Evolutionary conservation across 176 grass and related monocot species (phyloP).

Genomic region (Urochloa ruziziensis): DNA sequence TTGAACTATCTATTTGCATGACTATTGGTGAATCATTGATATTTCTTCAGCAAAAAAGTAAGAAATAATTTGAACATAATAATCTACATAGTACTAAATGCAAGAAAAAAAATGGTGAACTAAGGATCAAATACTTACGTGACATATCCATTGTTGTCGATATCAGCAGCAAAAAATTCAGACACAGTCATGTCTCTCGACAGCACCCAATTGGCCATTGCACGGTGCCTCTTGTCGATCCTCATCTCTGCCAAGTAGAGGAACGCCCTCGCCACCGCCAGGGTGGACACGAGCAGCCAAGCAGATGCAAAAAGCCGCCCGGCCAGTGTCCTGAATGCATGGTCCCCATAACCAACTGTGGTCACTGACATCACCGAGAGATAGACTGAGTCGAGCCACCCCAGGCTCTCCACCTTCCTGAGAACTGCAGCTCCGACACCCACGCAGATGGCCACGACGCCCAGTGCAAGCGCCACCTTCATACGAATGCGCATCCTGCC

Average conservation of each 20-base stretch:
- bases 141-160: constrained; percentile 89
- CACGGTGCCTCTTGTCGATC: constrained; percentile 88
- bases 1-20: background rate
- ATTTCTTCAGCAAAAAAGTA: background rate
- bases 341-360: constrained; percentile 87
- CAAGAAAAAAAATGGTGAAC: background rate
- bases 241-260: constrained; percentile 92
- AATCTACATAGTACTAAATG: background rate
- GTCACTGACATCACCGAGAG: constrained; percentile 93
- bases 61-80: background rate
- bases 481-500: constrained; percentile 89
- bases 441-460: constrained; percentile 64
- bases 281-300: constrained; percentile 89
- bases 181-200: constrained; percentile 83
- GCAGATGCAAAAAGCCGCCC: constrained; percentile 76
- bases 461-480: constrained; percentile 71
- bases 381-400: constrained; percentile 74
- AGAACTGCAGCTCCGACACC: constrained; percentile 69
- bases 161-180: constrained; percentile 87
- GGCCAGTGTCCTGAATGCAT: constrained; percentile 58
- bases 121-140: constrained; percentile 54
- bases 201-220: constrained; percentile 84
- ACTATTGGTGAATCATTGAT: background rate
- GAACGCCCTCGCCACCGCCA: constrained; percentile 80
- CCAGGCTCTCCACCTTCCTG: constrained; percentile 64